A percentile compares a stretch with the other conserved stretches of the same genome.
Conservation (phyloP, 1,139 yeast species). For the Sugiyamaella neomexicana region DNA sequence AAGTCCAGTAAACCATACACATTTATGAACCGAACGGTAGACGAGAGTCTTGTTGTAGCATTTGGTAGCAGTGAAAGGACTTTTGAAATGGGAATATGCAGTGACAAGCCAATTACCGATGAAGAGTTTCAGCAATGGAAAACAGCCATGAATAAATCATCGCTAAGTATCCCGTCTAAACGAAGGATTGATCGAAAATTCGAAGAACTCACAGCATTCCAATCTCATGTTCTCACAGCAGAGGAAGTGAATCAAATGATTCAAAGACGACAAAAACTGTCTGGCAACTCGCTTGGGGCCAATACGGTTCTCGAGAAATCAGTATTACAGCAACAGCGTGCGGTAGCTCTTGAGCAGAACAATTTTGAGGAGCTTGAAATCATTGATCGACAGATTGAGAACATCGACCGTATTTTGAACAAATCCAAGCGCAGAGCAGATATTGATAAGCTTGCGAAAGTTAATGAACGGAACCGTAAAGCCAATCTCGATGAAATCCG, state of each 20-base stretch:
- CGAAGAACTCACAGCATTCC: constrained; percentile 60
- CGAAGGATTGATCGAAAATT: constrained; percentile 68
- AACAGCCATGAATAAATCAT: constrained; percentile 59
- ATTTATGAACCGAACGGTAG: constrained; percentile 46
- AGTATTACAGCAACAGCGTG: constrained; percentile 68
- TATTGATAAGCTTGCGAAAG: constrained; percentile 53
- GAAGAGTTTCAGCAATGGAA: constrained; percentile 75
- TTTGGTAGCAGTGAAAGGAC: constrained; percentile 71
- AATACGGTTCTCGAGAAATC: constrained; percentile 80
- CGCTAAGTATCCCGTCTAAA: constrained; percentile 59
- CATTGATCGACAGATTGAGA: constrained; percentile 54
- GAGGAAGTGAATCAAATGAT: constrained; percentile 80
- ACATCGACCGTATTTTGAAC: constrained; percentile 39
- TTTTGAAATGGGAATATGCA: constrained; percentile 72
- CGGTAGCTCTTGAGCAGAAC: constrained; percentile 70
- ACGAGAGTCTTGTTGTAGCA: constrained; percentile 49
- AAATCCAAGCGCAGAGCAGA: constrained; percentile 26
- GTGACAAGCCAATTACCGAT: constrained; percentile 68
- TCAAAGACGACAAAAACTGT: constrained; percentile 63
- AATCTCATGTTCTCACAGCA: constrained; percentile 65
- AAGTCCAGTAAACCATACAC: constrained; percentile 56
- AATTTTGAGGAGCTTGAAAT: constrained; percentile 53
- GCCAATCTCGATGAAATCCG: constrained; percentile 75
- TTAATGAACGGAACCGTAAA: constrained; percentile 79
- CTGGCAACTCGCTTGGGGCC: constrained; percentile 59